Percentiles rank a stretch among this genome's conserved stretches.
Evolutionary conservation across 73 alveolate species (phyloP).

Genomic region (Paramecium octaurelia): DNA sequence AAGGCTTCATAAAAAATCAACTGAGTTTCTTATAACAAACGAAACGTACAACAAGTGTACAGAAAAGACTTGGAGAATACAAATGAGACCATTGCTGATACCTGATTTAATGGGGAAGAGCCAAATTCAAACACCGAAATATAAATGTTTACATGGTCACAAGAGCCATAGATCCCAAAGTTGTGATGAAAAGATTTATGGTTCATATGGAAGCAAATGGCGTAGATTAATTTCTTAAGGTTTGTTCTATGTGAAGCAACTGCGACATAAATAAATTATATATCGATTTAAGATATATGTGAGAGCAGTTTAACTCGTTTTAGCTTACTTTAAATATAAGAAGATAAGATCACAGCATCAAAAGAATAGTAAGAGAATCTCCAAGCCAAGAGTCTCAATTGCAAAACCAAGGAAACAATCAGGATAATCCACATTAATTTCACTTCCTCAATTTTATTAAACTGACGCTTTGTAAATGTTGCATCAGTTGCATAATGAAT

Average conservation of each 20-base stretch:
- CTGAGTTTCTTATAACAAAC: not conserved
- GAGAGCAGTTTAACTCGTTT: not conserved
- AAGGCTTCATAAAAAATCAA: not conserved
- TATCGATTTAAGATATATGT: not conserved
- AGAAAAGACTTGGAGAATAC: not conserved
- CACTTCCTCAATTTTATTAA: not conserved
- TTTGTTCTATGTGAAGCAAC: not conserved
- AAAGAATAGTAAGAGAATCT: not conserved
- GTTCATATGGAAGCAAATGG: not conserved
- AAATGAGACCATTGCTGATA: not conserved
- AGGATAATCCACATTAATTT: not conserved
- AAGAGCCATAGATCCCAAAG: not conserved
- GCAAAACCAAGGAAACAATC: not conserved
- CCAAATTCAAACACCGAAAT: not conserved
- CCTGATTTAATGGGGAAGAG: conserved; percentile 25
- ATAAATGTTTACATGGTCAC: not conserved
- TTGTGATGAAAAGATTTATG: not conserved
- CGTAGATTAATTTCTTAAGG: not conserved
- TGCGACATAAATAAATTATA: not conserved
- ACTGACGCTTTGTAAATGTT: not conserved
- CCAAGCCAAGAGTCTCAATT: not conserved
- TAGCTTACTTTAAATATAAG: not conserved
- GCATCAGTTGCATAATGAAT: not conserved
- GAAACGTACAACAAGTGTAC: not conserved
- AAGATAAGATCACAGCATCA: not conserved